These are phyloP conservation scores for Annulohypoxylon nitens DNA, from an alignment of 495 filamentous ascomycete genomes.

Conservation along the genomic window DNA sequence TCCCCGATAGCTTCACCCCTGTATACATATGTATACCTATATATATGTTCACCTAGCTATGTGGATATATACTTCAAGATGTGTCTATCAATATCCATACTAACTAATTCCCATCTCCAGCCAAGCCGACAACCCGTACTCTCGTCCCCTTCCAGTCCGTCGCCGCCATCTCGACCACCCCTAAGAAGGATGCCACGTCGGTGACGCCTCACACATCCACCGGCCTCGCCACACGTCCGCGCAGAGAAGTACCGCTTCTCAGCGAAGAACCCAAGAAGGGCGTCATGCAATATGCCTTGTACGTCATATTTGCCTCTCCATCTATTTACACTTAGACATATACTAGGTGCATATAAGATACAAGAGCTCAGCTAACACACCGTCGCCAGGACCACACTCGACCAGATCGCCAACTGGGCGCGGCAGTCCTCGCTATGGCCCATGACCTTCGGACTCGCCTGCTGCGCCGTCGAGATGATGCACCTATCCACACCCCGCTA, in stretches of 20 bases:
- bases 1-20: not conserved
- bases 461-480: constrained; percentile 99
- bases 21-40: not conserved
- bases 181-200: constrained; percentile 68
- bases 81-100: not conserved
- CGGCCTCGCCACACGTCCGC: constrained; percentile 56
- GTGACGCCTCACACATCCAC: constrained; percentile 59
- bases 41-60: not conserved
- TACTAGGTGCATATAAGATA: not conserved
- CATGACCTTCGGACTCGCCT: constrained; percentile 97
- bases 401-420: constrained; percentile 94
- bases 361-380: constrained; percentile 21
- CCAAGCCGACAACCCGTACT: constrained; percentile 68
- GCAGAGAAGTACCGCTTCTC: constrained; percentile 83
- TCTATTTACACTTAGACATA: not conserved
- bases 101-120: constrained; percentile 55
- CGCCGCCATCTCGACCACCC: constrained; percentile 72
- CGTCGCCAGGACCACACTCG: constrained; percentile 80
- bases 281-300: constrained; percentile 97
- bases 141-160: constrained; percentile 69
- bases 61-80: not conserved
- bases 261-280: constrained; percentile 96
- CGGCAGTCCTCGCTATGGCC: constrained; percentile 95
- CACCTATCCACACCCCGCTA: constrained; percentile 95
- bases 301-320: constrained; percentile 56